Conservation (phyloP, 176 grass and related monocot genomes). For the Oryza officinalis region DNA sequence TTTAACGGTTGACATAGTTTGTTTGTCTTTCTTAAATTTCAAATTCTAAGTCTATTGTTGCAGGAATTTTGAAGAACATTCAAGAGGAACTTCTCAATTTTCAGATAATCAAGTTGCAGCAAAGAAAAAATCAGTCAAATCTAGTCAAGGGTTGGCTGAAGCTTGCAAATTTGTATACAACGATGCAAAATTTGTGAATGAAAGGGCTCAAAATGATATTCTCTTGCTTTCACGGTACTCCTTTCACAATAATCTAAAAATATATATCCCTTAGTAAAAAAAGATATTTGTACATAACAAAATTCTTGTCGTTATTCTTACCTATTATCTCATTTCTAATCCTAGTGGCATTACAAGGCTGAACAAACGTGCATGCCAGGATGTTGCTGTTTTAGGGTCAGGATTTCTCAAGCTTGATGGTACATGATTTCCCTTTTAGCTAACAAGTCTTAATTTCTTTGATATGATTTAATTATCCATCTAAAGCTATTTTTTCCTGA, state of each 20-base stretch:
- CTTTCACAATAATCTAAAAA: background rate
- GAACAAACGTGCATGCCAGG: constrained; percentile 83
- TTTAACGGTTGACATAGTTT: background rate
- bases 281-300: background rate
- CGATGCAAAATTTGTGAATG: constrained; percentile 98
- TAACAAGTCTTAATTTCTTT: constrained; percentile 13
- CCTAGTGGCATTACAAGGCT: constrained; percentile 86
- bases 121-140: constrained; percentile 43
- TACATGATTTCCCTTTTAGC: constrained; percentile 37
- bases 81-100: constrained; percentile 42
- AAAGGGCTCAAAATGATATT: constrained; percentile 91
- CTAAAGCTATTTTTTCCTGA: constrained; percentile 36
- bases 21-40: background rate
- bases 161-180: constrained; percentile 91
- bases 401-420: constrained; percentile 96
- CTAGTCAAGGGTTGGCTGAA: constrained; percentile 67
- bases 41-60: constrained; percentile 1
- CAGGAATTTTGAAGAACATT: constrained; percentile 39
- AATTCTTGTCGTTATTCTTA: constrained; percentile 20
- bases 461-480: constrained; percentile 19
- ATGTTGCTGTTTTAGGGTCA: constrained; percentile 82
- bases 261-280: background rate
- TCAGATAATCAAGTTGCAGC: constrained; percentile 37
- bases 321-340: constrained; percentile 26
- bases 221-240: constrained; percentile 86